phyloP scores from a whole-genome alignment of 2,329 filamentous ascomycete species.

The Paecilomyces sp. region DNA sequence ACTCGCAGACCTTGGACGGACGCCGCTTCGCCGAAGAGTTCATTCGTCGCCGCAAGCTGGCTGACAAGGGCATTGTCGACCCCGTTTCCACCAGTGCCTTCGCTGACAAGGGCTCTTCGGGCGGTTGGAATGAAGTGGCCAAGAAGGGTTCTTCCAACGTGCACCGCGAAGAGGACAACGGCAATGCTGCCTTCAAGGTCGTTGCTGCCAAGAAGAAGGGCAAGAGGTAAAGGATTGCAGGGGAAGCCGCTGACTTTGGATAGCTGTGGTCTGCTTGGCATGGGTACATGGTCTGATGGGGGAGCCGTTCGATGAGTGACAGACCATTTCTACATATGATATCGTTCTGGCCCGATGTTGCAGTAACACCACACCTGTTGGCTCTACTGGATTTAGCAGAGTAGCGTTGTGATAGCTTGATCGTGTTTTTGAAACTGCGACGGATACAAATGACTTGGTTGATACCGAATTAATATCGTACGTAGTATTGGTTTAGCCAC shows the following conservation, averaged over 20 bases:
- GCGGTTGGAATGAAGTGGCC: slow-evolving; percentile 93
- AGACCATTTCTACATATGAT: not conserved
- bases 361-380: not conserved
- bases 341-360: not conserved
- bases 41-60: slow-evolving; percentile 82
- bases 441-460: not conserved
- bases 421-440: not conserved
- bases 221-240: slow-evolving; percentile 51
- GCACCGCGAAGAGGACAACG: slow-evolving; percentile 41
- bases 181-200: slow-evolving; percentile 69
- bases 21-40: slow-evolving; percentile 93
- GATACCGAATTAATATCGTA: not conserved
- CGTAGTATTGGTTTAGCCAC: not conserved
- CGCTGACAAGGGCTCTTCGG: slow-evolving; percentile 44
- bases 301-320: not conserved
- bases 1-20: slow-evolving; percentile 82
- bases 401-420: not conserved
- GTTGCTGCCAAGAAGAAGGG: slow-evolving; percentile 89
- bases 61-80: slow-evolving; percentile 82
- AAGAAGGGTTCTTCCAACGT: slow-evolving; percentile 66
- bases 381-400: not conserved
- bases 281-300: not conserved
- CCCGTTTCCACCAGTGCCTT: slow-evolving; percentile 50
- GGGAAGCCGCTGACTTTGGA: not conserved
- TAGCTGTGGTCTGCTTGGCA: not conserved